These are phyloP conservation scores for Botrytis deweyae DNA, from an alignment of 2,329 filamentous ascomycete genomes.

Conservation along the genomic window DNA sequence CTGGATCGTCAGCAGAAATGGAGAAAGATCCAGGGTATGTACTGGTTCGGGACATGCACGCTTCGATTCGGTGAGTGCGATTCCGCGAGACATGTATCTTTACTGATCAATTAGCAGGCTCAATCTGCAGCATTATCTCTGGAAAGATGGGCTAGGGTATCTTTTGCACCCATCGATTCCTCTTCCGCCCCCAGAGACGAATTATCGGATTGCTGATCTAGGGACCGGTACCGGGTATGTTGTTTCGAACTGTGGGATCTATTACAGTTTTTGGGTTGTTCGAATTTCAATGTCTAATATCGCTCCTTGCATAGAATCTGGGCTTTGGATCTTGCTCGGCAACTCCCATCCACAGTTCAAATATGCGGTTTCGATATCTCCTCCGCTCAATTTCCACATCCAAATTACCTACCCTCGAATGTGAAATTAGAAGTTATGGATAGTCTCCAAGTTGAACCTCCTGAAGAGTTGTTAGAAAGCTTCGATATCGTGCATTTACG, in stretches of 20 bases:
- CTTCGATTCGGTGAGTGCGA: neutral
- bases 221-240: neutral
- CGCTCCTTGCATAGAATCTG: neutral
- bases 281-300: neutral
- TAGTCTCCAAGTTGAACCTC: neutral
- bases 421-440: neutral
- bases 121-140: neutral
- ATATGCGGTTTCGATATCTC: neutral
- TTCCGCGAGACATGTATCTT: neutral
- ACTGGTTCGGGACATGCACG: neutral
- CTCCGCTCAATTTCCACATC: neutral
- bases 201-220: neutral
- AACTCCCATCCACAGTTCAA: neutral
- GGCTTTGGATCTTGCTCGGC: neutral
- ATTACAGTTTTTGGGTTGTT: accelerated
- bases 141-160: neutral
- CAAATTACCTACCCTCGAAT: neutral
- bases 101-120: neutral
- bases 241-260: accelerated
- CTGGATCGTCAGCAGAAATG: neutral
- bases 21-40: neutral
- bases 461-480: neutral
- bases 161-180: neutral
- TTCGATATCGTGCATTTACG: neutral
- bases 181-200: neutral